A percentile compares a stretch with the other conserved stretches of the same genome.
Evolutionary conservation across 345 rosid genomes (phyloP).

Genomic region (Odontarrhena argentea): DNA sequence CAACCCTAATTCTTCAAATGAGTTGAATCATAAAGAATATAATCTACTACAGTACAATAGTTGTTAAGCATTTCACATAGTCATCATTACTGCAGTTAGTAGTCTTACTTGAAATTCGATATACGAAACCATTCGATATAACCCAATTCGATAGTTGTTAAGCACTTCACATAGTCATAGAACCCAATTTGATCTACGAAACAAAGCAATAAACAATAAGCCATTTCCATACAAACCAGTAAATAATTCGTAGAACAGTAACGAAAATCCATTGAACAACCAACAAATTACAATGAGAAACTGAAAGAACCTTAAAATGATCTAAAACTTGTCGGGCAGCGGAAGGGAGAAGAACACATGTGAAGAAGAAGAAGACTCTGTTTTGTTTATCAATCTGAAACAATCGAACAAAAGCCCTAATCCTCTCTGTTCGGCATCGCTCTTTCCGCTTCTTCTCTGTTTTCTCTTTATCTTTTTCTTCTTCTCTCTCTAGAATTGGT

Average conservation of each 20-base stretch:
- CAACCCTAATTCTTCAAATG: too few species aligned
- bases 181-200: slow-evolving; percentile 16
- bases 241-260: neutral
- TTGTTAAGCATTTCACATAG: too few species aligned
- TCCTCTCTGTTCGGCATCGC: slow-evolving; percentile 30
- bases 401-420: slow-evolving; percentile 35
- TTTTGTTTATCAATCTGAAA: neutral
- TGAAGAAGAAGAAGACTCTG: slow-evolving; percentile 16
- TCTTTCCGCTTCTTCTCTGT: slow-evolving; percentile 30
- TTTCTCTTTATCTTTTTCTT: neutral
- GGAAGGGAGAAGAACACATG: slow-evolving; percentile 16
- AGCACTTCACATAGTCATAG: neutral
- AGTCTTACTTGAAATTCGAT: too few species aligned
- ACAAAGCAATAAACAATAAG: neutral
- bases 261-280: slow-evolving; percentile 5
- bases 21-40: too few species aligned
- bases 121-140: too few species aligned
- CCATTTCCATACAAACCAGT: slow-evolving; percentile 17
- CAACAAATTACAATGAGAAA: slow-evolving; percentile 1
- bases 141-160: too few species aligned
- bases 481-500: slow-evolving; percentile 14
- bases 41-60: too few species aligned
- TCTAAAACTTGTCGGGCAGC: neutral
- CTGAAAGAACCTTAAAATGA: slow-evolving; percentile 15
- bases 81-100: too few species aligned